Evolutionary conservation across 1,284 basidiomycete genomes (phyloP).

Genomic region (Sanguinoderma infundibulare): DNA sequence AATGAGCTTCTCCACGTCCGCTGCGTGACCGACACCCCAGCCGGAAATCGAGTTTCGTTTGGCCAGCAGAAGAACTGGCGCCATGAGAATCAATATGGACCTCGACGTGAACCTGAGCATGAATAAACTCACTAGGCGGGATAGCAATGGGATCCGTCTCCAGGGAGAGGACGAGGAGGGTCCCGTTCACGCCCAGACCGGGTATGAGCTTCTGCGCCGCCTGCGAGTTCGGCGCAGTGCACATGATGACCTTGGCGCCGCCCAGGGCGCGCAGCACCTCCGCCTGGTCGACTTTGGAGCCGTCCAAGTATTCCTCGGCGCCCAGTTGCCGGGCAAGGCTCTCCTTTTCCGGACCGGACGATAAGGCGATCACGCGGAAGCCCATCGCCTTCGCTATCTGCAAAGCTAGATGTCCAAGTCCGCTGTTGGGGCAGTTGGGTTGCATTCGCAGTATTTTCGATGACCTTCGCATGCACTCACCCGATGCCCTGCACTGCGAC

Average conservation of each 20-base stretch:
- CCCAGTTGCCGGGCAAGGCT: constrained; percentile 33
- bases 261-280: constrained; percentile 31
- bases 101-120: too few species aligned
- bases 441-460: too few species aligned
- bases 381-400: constrained; percentile 36
- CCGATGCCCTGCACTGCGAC: constrained; percentile 39
- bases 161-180: constrained; percentile 26
- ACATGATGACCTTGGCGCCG: constrained; percentile 35
- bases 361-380: constrained; percentile 34
- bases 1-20: constrained; percentile 29
- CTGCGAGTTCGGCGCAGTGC: constrained; percentile 30
- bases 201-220: constrained; percentile 24
- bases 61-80: not conserved
- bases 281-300: constrained; percentile 28
- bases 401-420: constrained; percentile 38
- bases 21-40: constrained; percentile 26
- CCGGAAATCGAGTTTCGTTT: constrained; percentile 24
- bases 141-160: constrained; percentile 12
- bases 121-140: constrained; percentile 6
- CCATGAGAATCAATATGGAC: too few species aligned
- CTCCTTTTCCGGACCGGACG: constrained; percentile 32
- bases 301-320: constrained; percentile 34
- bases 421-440: too few species aligned
- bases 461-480: too few species aligned
- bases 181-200: constrained; percentile 28